Conservation (phyloP, 2,329 filamentous ascomycete species). For the Phialemoniopsis sp. region DNA sequence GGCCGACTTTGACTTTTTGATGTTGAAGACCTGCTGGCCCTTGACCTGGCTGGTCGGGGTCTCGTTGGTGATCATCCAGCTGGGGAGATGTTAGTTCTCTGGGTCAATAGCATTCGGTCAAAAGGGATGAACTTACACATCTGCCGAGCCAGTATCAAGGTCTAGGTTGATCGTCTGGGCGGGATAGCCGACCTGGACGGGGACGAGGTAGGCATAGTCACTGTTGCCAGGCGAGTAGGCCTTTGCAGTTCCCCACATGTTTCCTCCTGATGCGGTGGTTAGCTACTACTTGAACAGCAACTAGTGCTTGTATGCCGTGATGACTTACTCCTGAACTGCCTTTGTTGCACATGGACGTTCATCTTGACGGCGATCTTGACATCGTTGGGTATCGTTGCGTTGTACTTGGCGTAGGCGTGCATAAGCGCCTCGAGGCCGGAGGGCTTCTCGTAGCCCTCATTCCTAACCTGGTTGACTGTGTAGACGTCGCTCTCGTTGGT, state of each 20-base stretch:
- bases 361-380: constrained; percentile 15
- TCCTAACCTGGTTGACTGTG: constrained; percentile 1
- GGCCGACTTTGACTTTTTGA: constrained; percentile 26
- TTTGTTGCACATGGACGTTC: background rate
- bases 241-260: no score
- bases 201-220: constrained; percentile 21
- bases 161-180: constrained; percentile 4
- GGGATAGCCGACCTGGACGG: constrained; percentile 24
- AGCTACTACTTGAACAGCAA: constrained; percentile 4
- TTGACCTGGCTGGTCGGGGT: constrained; percentile 22
- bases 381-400: constrained; percentile 17
- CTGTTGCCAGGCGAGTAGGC: no score
- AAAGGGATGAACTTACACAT: constrained; percentile 12
- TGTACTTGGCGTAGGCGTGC: constrained; percentile 26
- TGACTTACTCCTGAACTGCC: no score
- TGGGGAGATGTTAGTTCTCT: background rate
- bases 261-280: constrained; percentile 4
- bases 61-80: constrained; percentile 37
- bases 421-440: constrained; percentile 3
- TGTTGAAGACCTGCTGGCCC: constrained; percentile 31
- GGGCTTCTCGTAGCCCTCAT: background rate
- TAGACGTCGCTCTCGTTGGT: background rate
- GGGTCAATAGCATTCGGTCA: background rate
- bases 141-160: constrained; percentile 8
- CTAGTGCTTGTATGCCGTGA: constrained; percentile 11